Evolutionary conservation across 352 stramenopile species (phyloP).

Genomic region (Peronospora farinosa): DNA sequence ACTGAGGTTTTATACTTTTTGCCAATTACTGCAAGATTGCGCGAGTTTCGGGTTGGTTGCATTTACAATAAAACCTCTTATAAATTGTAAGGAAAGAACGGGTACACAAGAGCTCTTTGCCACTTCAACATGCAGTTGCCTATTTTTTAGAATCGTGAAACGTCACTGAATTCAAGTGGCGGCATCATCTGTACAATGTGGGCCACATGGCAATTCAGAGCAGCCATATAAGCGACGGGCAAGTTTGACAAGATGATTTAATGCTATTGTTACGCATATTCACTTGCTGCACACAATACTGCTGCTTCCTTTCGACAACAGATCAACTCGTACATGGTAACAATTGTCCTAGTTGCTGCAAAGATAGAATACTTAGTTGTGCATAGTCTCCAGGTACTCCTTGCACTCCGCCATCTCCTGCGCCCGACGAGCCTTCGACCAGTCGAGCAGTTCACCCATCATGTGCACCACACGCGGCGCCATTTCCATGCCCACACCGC

Average conservation of each 20-base stretch:
- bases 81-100: conserved; percentile 6
- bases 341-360: conserved; percentile 15
- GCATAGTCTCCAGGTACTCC: conserved; percentile 81
- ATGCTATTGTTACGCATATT: conserved; percentile 17
- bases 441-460: conserved; percentile 88
- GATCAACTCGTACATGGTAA: conserved; percentile 12
- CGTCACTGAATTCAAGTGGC: too few species aligned
- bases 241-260: conserved; percentile 9
- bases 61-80: conserved; percentile 26
- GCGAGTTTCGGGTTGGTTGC: too few species aligned
- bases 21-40: conserved; percentile 8
- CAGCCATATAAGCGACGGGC: conserved; percentile 1
- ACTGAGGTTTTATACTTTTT: conserved; percentile 17
- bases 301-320: conserved; percentile 11
- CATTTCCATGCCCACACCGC: conserved; percentile 59
- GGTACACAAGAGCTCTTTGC: neutral
- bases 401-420: conserved; percentile 71
- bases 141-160: neutral
- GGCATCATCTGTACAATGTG: neutral
- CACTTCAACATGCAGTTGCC: conserved; percentile 18
- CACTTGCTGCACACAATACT: conserved; percentile 16
- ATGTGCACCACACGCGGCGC: conserved; percentile 87
- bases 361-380: conserved; percentile 51
- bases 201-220: too few species aligned
- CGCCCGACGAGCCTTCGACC: conserved; percentile 69